A percentile compares a stretch with the other conserved stretches of the same genome.
phyloP scores from a whole-genome alignment of 768 basidiomycete species.

The Pulveroboletus ravenelii region DNA sequence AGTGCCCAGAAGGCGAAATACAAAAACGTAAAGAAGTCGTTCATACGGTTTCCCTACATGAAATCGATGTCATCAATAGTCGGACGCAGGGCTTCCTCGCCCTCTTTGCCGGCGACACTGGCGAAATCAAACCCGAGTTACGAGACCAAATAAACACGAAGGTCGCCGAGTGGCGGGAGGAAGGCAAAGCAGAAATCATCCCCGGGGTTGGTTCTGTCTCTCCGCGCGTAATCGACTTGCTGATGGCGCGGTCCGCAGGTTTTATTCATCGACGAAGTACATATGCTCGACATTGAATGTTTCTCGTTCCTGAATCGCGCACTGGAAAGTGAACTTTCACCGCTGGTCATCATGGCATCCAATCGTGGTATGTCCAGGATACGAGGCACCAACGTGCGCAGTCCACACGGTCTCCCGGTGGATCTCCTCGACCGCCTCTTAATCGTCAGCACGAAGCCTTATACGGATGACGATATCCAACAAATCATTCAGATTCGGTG shows the following conservation, averaged over 20 bases:
- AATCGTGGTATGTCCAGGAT: constrained; percentile 95
- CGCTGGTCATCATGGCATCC: constrained; percentile 96
- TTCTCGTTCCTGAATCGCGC: constrained; percentile 98
- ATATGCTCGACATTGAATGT: constrained; percentile 99
- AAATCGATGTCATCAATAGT: constrained; percentile 99
- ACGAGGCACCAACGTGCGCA: constrained; percentile 90
- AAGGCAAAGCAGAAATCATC: constrained; percentile 96
- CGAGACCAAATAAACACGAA: constrained; percentile 96
- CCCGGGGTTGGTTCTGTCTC: constrained; percentile 66
- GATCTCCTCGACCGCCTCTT: constrained; percentile 93
- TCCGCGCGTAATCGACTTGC: not conserved
- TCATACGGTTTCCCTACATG: constrained; percentile 95
- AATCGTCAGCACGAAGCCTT: constrained; percentile 91
- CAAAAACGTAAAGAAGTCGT: constrained; percentile 97
- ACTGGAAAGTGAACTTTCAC: constrained; percentile 88
- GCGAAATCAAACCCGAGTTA: constrained; percentile 97
- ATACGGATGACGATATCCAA: constrained; percentile 75
- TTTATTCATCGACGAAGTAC: constrained; percentile 98
- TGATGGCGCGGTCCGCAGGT: constrained; percentile 47
- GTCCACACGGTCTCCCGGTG: constrained; percentile 91
- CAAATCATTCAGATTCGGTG: constrained; percentile 93
- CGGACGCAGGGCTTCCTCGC: constrained; percentile 98
- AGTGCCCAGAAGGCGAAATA: constrained; percentile 96
- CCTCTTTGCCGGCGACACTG: constrained; percentile 91
- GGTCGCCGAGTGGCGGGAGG: constrained; percentile 96